Base-by-base conservation (phyloP, 2,329 filamentous ascomycete species). In the Trichoderma asperellum region DNA sequence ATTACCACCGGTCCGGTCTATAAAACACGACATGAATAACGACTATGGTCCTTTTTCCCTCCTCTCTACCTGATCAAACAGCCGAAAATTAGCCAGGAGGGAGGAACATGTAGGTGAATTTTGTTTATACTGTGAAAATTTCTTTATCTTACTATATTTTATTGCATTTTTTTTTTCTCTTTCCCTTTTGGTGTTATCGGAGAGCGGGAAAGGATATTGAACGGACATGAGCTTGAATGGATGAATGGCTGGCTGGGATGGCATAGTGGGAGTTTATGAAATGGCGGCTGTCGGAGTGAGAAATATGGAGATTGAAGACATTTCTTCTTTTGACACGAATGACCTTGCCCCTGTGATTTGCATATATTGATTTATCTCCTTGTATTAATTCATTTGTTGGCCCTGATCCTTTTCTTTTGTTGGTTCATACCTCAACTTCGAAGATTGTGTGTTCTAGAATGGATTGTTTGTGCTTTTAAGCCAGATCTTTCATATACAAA, bases 241-340 rank as follows among this genome's bases (percentile, higher is more conserved):
- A 59, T 52, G 53, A 47, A 58, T n/a, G 35, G 27, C 21, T 14
- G 37, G 27, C 21, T 14, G 37, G 27, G 32, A 43, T n/a, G 47
- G 62, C 53, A 67, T 52, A 52, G 43, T 43, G 64, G 55, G 58
- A 40, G 47, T 67, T 37, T 49, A 24, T 49, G n/a, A 49, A 49
- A 7, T 29, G 55, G 55, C 7, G 29, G 49, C 24, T 43, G 61
- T 34, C 7, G 21, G 43, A 11, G 21, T 34, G 32, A 52, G 55
- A 35, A 47, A 16, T 14, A 49, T 32, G 7, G n/a, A 49, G 14
- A 35, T 57, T 43, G 49, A 55, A 18, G 53, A 53, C 37, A 35
- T 57, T 34, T 47, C 18, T 14, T 43, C 24, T 60, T 49, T 55
- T 55, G 52, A 32, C 1, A 16, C 4, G 24, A 6, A 53, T 14